Base-by-base conservation (phyloP, 257 asterid genomes). In the Thymus quinquecostatus region DNA sequence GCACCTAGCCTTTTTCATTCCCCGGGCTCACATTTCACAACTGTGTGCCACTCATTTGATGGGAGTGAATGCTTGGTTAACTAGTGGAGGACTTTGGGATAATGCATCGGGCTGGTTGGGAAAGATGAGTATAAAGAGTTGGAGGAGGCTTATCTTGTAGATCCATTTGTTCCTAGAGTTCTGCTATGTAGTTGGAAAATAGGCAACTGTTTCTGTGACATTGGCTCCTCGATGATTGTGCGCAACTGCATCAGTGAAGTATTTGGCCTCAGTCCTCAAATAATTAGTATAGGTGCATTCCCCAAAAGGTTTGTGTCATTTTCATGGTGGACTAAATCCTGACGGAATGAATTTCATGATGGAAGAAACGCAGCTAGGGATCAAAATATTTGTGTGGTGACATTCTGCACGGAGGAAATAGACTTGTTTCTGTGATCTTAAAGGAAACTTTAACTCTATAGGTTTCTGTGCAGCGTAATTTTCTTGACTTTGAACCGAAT, bases 391-490 rank as follows among this genome's bases (percentile, higher is more conserved):
- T 13, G 63, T 53, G 68, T 59, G 60, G 51, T 54, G 44, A 12
- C 9, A 59, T 33, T 13, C 11, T 6, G 45, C 2, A 28, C 59
- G 28, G 41, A 54, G 64, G 44, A 54, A 64, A 64, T 56, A 12
- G 21, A 21, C 43, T 38, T 10, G 38, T 41, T n/a, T 29, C 32
- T 53, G 14, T 36, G 13, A 40, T 33, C 51, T 55, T 43, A 59
- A 54, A 64, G 44, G 62, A 70, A 64, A 47, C 14, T 64, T n/a
- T 50, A n/a, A 69, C 40, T 45, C 8, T 27, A 14, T 33, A 51
- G 21, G 43, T n/a, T 40, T 29, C 28, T 43, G n/a, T 68, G 64
- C 66, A 53, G 60, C 65, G 12, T 54, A 8, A 10, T 55, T 53
- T 7, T 55, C 45, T 8, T 56, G 10, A 40, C 51, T 47, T 36